These are phyloP conservation scores for Gleditsia sinensis DNA, from an alignment of 306 rosid genomes.

Conservation along the genomic window DNA sequence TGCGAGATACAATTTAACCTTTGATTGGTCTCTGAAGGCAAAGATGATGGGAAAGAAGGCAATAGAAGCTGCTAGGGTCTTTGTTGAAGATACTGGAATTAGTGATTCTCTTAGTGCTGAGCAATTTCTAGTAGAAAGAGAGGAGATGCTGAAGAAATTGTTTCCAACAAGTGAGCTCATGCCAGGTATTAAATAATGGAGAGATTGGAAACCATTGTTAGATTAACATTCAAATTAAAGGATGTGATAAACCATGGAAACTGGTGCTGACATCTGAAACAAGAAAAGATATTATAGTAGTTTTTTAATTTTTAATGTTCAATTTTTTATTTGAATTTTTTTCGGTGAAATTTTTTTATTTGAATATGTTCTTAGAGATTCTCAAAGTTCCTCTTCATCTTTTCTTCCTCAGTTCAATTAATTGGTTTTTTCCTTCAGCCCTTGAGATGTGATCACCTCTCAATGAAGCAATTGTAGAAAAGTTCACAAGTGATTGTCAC, in stretches of 20 bases:
- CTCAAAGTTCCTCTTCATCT: no score
- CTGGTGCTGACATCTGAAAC: no score
- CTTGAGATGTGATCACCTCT: background rate
- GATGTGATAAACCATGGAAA: no score
- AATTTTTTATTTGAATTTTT: no score
- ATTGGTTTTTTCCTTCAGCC: background rate
- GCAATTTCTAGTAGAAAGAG: constrained; percentile 81
- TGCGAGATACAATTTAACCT: constrained; percentile 74
- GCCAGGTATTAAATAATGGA: constrained; percentile 65
- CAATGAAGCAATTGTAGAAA: background rate
- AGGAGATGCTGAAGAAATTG: constrained; percentile 63
- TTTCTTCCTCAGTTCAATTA: no score
- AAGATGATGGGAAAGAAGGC: constrained; percentile 97
- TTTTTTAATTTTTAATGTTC: no score
- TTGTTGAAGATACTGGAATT: constrained; percentile 80
- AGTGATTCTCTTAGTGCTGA: constrained; percentile 69
- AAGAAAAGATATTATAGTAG: no score
- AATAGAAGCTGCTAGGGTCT: constrained; percentile 82
- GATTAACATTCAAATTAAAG: background rate
- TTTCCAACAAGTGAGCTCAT: constrained; percentile 79
- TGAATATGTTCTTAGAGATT: no score
- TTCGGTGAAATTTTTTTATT: no score
- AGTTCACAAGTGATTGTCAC: background rate
- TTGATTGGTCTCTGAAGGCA: constrained; percentile 90
- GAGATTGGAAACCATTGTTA: background rate